Evolutionary conservation across 352 stramenopile species (phyloP), one percentile per base, ranked within the genome.

Genomic region (Globisporangium cystogenes): DNA sequence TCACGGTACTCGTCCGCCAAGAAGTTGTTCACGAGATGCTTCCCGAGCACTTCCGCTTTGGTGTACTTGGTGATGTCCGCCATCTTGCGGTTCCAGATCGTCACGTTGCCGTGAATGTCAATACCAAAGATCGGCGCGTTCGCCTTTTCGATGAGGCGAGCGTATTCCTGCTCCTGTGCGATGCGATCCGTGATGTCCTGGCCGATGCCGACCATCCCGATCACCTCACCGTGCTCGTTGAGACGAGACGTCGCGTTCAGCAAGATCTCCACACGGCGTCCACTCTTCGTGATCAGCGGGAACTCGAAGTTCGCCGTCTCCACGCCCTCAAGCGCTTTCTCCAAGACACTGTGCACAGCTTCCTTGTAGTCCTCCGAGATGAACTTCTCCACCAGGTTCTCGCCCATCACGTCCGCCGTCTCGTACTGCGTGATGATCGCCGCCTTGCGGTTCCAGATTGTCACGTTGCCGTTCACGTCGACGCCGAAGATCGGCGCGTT

Each of bases 61-160:
- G 83, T 68, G 44, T 88, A 89, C 15, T 81, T 82, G 11, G 82
- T 95, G 50, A 92, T 93, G 33, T 90, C 72, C 45, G 88, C 78
- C 26, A 93, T 92, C 63, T 92, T 93, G 53, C 90, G 71, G 57
- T 95, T 96, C 88, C 86, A 94, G 39, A 95, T 94, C 44, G 93
- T 95, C 12, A 96, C 81, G 35, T 72, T 73, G 44, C 89, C 73
- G 35, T 77, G 69, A 18, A 44, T 60, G 43, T 89, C 77, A 0
- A 87, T 74, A 49, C 76, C 76, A 45, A 87, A 87, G 23, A 87
- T 87, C 1, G 78, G 77, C 24, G 77, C 77, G 15, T 88, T 88
- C 0, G 77, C 77, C 0, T 73, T 86, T 35, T 88, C 77, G 26
- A 89, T 89, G 14, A 89, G 47, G 0, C 78, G 67, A 37, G 49